Percentiles rank a stretch among this genome's conserved stretches.
Conservation (phyloP, 352 stramenopile genomes). For the Globisporangium paroecandrum region DNA sequence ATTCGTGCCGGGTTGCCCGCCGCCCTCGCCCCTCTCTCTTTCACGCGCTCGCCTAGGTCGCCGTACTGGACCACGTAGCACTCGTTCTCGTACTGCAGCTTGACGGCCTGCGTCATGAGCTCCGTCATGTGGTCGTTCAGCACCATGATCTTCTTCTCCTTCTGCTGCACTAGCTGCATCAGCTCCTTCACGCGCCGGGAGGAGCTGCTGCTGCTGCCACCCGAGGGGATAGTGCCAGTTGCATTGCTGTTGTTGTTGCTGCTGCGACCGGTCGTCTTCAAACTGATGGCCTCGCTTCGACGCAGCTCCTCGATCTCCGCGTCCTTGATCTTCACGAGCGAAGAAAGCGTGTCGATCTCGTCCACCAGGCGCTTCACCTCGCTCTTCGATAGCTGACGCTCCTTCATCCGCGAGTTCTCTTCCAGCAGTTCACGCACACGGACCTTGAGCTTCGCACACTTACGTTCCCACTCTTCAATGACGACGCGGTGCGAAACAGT, state of each 20-base stretch:
- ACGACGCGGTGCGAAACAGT: slow-evolving; percentile 10
- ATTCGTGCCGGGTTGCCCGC: slow-evolving; percentile 4
- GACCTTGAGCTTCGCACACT: slow-evolving; percentile 43
- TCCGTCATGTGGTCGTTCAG: slow-evolving; percentile 86
- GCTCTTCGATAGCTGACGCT: slow-evolving; percentile 34
- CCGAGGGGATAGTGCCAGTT: slow-evolving; percentile 11
- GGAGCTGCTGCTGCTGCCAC: slow-evolving; percentile 21
- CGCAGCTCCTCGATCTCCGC: slow-evolving; percentile 39
- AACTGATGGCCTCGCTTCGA: slow-evolving; percentile 14
- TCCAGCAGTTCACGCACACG: slow-evolving; percentile 47
- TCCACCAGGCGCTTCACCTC: slow-evolving; percentile 44
- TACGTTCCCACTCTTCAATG: slow-evolving; percentile 32
- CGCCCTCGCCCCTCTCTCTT: slow-evolving; percentile 9
- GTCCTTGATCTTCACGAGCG: slow-evolving; percentile 51
- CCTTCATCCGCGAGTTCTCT: slow-evolving; percentile 51
- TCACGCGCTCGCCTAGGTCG: slow-evolving; percentile 17
- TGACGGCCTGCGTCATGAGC: slow-evolving; percentile 73
- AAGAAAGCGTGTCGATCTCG: slow-evolving; percentile 49
- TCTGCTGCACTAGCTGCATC: slow-evolving; percentile 43
- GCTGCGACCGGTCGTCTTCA: slow-evolving; percentile 6
- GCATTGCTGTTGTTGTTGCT: slow-evolving; percentile 14
- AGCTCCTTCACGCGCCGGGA: slow-evolving; percentile 47
- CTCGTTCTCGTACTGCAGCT: slow-evolving; percentile 74
- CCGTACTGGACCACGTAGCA: slow-evolving; percentile 44
- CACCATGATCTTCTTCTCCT: slow-evolving; percentile 78